phyloP scores from a whole-genome alignment of 2,329 filamentous ascomycete species.

The Calonectria pseudoturangicola region DNA sequence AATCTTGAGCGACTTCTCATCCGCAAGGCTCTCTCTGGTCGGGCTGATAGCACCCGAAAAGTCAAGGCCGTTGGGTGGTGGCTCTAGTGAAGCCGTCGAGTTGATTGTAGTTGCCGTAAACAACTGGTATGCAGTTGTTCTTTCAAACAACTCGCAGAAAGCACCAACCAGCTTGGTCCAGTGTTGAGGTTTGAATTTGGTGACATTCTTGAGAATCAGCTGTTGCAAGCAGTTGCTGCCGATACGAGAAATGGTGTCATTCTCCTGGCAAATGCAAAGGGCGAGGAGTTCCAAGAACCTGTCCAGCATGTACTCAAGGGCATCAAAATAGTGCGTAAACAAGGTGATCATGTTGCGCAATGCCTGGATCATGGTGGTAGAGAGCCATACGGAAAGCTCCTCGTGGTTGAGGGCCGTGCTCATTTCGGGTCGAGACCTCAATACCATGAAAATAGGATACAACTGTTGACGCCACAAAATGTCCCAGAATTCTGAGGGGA shows the following conservation, averaged over 20 bases:
- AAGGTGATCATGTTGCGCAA: constrained; percentile 98
- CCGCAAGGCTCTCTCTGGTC: constrained; percentile 61
- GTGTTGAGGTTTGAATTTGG: constrained; percentile 89
- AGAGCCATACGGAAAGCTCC: constrained; percentile 98
- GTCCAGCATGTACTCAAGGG: constrained; percentile 97
- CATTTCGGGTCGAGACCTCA: constrained; percentile 97
- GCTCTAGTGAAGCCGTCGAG: constrained; percentile 70
- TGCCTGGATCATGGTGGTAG: constrained; percentile 99
- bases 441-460: constrained; percentile 98
- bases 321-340: constrained; percentile 98
- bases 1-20: constrained; percentile 77
- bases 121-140: constrained; percentile 94
- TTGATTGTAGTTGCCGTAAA: constrained; percentile 86
- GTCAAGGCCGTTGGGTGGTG: constrained; percentile 71
- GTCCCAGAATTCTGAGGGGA: constrained; percentile 97
- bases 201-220: constrained; percentile 95
- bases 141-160: constrained; percentile 96
- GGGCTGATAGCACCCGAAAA: constrained; percentile 68
- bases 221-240: constrained; percentile 99
- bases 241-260: constrained; percentile 97
- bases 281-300: constrained; percentile 96
- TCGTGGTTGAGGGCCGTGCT: constrained; percentile 96
- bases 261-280: constrained; percentile 98
- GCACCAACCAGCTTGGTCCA: constrained; percentile 97
- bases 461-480: constrained; percentile 97